Base-by-base conservation (phyloP, 768 basidiomycete species). In the Polyporus arcularius region DNA sequence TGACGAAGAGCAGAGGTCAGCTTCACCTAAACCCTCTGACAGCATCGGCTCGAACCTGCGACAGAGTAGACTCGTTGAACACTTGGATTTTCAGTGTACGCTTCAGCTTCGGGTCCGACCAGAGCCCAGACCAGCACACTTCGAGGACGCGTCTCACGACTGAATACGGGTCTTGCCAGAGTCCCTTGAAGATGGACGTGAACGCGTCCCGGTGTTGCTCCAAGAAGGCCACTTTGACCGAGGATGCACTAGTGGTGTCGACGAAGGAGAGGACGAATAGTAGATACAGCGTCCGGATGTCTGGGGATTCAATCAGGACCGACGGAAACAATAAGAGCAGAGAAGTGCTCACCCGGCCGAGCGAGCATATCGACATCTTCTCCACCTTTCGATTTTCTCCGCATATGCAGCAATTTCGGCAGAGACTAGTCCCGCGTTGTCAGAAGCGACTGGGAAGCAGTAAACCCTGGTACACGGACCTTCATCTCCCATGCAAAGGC, bases 401-500 rank as follows among this genome's bases (percentile, higher is more conserved):
- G 80, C 89, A 91, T 89, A 42, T 81, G 77, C 28, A 91, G 69
- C 1, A 94, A 70, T 73, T 85, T 91, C 3, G 84, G 80, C 3
- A 92, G 74, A 28, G 80, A 81, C 90, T 92, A 49, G 7, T 16
- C 15, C 6, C 8, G 6, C 6, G 14, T 9, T 6, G 42, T 43
- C 42, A 16, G 42, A 16, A 41, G n/a, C 8, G 28, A 26, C 28
- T 6, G 28, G 5, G 18, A 43, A 16, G 15, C 42, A 15, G 42
- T 18, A 6, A 43, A 15, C 11, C 40, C 10, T 41, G 10, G 40
- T 35, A 16, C 26, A 30, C 73, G 1, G 54, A 87, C 92, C 79
- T 92, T 93, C 32, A 81, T 78, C 58, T 90, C 90, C 92, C 92
- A 94, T 6, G 84, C 82, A 72, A 94, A 91, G 0, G 78, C 78